Percentiles rank a stretch among this genome's conserved stretches.
Evolutionary conservation across 108 stramenopile species (phyloP).

Genomic region (Fistulifera solaris): DNA sequence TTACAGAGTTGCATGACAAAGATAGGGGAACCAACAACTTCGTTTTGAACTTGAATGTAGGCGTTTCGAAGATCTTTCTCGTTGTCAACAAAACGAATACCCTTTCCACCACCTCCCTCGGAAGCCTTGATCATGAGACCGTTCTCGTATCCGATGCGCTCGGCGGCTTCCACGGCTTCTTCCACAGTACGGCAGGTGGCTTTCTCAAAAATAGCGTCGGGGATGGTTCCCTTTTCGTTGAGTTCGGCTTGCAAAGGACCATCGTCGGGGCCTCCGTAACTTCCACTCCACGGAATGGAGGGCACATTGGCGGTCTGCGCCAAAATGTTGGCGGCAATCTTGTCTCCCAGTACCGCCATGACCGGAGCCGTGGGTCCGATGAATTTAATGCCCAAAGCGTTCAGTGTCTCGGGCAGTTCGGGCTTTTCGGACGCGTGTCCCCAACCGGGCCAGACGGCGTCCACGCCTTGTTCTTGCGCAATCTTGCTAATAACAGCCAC

Average conservation of each 20-base stretch:
- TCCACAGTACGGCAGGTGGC: conserved; percentile 85
- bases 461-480: conserved; percentile 78
- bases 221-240: conserved; percentile 92
- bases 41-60: conserved; percentile 86
- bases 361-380: conserved; percentile 90
- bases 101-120: conserved; percentile 98
- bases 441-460: conserved; percentile 96
- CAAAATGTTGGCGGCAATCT: conserved; percentile 92
- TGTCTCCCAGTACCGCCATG: conserved; percentile 93
- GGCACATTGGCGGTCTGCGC: conserved; percentile 94
- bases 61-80: conserved; percentile 78
- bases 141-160: conserved; percentile 90
- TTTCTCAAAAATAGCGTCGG: conserved; percentile 88
- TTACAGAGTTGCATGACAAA: conserved; percentile 98
- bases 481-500: conserved; percentile 81
- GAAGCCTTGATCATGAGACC: conserved; percentile 98
- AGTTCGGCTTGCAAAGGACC: conserved; percentile 86
- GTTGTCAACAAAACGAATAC: conserved; percentile 94
- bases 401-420: conserved; percentile 61
- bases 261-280: conserved; percentile 83
- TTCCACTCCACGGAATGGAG: conserved; percentile 94
- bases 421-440: conserved; percentile 94
- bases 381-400: conserved; percentile 79
- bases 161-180: conserved; percentile 88
- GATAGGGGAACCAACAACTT: conserved; percentile 93